Conservation (phyloP, 768 basidiomycete genomes). For the Dacryopinax primogenitus region DNA sequence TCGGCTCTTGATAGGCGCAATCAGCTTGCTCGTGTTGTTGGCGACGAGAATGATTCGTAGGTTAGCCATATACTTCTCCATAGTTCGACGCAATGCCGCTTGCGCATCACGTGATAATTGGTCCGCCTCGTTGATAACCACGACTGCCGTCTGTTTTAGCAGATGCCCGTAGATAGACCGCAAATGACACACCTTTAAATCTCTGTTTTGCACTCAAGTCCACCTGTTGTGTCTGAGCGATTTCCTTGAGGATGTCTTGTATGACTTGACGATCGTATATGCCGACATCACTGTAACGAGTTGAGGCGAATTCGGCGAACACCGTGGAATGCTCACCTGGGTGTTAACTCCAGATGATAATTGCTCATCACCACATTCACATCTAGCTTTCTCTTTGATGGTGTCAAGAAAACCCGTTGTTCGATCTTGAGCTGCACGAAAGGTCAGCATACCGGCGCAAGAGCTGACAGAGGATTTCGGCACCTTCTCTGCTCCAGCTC, state of each 20-base stretch:
- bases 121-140: constrained; percentile 96
- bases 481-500: constrained; percentile 85
- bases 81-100: constrained; percentile 88
- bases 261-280: constrained; percentile 91
- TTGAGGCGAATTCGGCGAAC: not conserved
- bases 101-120: constrained; percentile 90
- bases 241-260: constrained; percentile 94
- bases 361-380: constrained; percentile 96
- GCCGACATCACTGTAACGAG: constrained; percentile 66
- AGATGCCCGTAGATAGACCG: not conserved
- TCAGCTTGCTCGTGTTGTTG: constrained; percentile 86
- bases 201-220: constrained; percentile 89
- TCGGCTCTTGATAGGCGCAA: constrained; percentile 91
- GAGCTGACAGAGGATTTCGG: too few species aligned
- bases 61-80: constrained; percentile 99
- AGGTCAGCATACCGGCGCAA: not conserved
- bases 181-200: constrained; percentile 68
- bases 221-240: constrained; percentile 97
- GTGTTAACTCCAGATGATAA: constrained; percentile 94
- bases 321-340: constrained; percentile 46
- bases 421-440: constrained; percentile 78
- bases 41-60: constrained; percentile 94
- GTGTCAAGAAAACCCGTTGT: constrained; percentile 88
- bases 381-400: constrained; percentile 86
- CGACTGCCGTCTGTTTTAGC: constrained; percentile 41